A percentile compares a stretch with the other conserved stretches of the same genome.
phyloP scores from a whole-genome alignment of 1,284 basidiomycete genomes.

The Cryptococcus amylolentus region DNA sequence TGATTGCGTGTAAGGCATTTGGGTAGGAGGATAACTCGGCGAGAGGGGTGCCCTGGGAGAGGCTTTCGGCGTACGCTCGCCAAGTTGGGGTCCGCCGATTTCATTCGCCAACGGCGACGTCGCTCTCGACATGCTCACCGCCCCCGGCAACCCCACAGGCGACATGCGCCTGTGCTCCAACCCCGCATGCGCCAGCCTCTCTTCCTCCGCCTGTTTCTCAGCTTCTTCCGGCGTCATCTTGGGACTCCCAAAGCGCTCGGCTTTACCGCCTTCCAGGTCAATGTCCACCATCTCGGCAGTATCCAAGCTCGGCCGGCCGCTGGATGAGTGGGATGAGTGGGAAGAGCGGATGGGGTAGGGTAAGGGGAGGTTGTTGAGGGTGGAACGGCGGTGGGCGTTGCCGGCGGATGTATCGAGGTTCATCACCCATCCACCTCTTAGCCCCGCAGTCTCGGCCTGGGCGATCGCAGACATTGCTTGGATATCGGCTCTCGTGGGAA shows the following conservation, averaged over 20 bases:
- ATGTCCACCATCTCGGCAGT: slow-evolving; percentile 48
- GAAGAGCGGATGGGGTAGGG: too few species aligned
- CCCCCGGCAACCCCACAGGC: slow-evolving; percentile 19
- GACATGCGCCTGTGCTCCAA: slow-evolving; percentile 34
- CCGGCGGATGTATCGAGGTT: slow-evolving; percentile 34
- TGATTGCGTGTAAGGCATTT: slow-evolving; percentile 14
- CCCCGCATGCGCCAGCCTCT: slow-evolving; percentile 29
- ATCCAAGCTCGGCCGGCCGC: slow-evolving; percentile 15
- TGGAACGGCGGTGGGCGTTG: slow-evolving; percentile 14
- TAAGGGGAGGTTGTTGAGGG: too few species aligned
- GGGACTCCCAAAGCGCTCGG: slow-evolving; percentile 38
- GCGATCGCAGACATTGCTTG: slow-evolving; percentile 50
- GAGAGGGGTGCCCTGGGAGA: slow-evolving; percentile 5
- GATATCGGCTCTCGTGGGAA: slow-evolving; percentile 50
- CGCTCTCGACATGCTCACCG: slow-evolving; percentile 6
- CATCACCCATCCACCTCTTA: slow-evolving; percentile 52
- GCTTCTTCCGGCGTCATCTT: slow-evolving; percentile 26
- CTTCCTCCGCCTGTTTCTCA: slow-evolving; percentile 32
- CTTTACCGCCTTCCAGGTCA: slow-evolving; percentile 48
- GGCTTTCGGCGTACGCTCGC: slow-evolving; percentile 5
- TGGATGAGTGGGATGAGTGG: background rate
- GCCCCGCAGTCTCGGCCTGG: slow-evolving; percentile 41
- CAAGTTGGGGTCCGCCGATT: too few species aligned
- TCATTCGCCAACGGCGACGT: too few species aligned
- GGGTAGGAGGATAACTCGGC: slow-evolving; percentile 7